Conservation (phyloP, 2,329 filamentous ascomycete species). For the Aureobasidium melanogenum region DNA sequence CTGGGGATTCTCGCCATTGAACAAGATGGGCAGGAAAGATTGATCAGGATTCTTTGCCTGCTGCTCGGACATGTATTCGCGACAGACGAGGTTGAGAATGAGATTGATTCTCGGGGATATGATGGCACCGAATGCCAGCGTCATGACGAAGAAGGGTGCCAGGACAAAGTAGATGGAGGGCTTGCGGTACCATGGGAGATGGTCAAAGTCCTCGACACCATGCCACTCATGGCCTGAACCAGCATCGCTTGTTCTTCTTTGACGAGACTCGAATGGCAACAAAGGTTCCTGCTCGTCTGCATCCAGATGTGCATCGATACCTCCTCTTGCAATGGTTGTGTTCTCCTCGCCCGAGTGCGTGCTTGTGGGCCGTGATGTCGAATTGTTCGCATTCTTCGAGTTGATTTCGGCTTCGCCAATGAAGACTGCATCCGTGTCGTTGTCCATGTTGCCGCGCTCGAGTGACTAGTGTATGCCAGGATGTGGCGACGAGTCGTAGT, state of each 20-base stretch:
- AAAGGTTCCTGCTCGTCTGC: constrained; percentile 17
- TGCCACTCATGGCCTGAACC: constrained; percentile 18
- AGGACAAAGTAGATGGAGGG: constrained; percentile 77
- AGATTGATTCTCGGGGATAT: constrained; percentile 82
- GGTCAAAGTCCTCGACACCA: constrained; percentile 44
- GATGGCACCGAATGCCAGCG: constrained; percentile 76
- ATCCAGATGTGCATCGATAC: constrained; percentile 9
- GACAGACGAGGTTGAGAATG: constrained; percentile 75
- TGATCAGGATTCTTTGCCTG: constrained; percentile 50
- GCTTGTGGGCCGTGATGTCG: not conserved
- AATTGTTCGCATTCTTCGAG: constrained; percentile 1
- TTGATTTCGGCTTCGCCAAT: constrained; percentile 27
- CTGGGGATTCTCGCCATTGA: constrained; percentile 63
- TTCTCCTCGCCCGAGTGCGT: constrained; percentile 12
- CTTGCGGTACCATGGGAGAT: constrained; percentile 52
- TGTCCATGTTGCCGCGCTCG: constrained; percentile 12
- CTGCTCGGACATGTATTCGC: constrained; percentile 67
- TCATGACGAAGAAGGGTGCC: constrained; percentile 69
- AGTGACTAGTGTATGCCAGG: not conserved
- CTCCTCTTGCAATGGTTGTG: constrained; percentile 14
- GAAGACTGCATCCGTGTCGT: constrained; percentile 24
- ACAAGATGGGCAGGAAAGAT: constrained; percentile 53
- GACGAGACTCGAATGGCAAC: constrained; percentile 15
- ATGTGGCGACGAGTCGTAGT: not conserved
- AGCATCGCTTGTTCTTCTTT: constrained; percentile 16